phyloP scores from a whole-genome alignment of 129 eudicot species.

The Helichrysum umbraculigerum region DNA sequence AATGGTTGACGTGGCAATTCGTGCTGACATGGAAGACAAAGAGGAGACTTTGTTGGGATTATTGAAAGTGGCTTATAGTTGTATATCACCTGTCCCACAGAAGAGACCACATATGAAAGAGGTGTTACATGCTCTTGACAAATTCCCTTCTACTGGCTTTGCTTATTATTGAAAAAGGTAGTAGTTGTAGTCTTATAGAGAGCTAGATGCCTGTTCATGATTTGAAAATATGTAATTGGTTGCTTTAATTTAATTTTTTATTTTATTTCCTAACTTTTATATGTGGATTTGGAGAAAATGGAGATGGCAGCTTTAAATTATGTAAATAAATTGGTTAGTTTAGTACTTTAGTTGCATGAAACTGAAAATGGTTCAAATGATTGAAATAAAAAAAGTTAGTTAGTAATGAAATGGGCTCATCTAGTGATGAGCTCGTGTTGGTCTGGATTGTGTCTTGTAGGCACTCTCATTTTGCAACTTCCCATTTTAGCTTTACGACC shows the following conservation, averaged over 20 bases:
- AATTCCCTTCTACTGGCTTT: slow-evolving; percentile 58
- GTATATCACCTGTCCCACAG: slow-evolving; percentile 77
- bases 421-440: too few relatives aligned
- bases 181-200: slow-evolving; percentile 23
- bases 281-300: not conserved
- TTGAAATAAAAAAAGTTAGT: not conserved
- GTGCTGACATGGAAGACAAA: slow-evolving; percentile 86
- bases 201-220: slow-evolving; percentile 32
- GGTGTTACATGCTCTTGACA: slow-evolving; percentile 74
- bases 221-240: slow-evolving; percentile 33
- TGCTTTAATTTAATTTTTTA: slow-evolving; percentile 6
- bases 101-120: slow-evolving; percentile 98
- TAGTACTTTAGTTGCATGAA: not conserved
- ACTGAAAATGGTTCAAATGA: not conserved
- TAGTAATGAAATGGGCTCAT: too few relatives aligned
- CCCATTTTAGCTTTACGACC: too few relatives aligned
- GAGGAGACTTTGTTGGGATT: slow-evolving; percentile 73
- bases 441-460: too few relatives aligned
- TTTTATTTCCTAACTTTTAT: slow-evolving; percentile 3
- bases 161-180: slow-evolving; percentile 31
- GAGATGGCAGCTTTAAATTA: not conserved
- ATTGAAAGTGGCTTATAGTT: slow-evolving; percentile 68
- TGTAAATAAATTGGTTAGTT: slow-evolving; percentile 6
- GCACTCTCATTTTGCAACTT: too few relatives aligned
- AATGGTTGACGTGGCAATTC: slow-evolving; percentile 84